Evolutionary conservation across 208 protist species (phyloP), one percentile per base, ranked within the genome.

Genomic region (Wallacemonas rigidus): DNA sequence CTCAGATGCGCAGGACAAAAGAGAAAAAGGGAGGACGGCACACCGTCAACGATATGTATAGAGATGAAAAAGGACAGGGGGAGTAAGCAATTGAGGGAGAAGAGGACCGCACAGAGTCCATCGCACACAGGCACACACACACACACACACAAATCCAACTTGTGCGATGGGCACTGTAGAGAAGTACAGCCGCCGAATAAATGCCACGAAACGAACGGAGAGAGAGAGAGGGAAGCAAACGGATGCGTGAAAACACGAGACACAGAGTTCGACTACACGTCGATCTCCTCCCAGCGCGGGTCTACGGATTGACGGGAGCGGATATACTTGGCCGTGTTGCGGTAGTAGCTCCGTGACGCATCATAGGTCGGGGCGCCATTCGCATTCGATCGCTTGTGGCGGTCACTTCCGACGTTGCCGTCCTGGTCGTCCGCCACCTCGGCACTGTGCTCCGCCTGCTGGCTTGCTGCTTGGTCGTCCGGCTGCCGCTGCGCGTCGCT

Each of bases 261-360:
- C 69, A 38, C 36, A 12, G 38, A n/a, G 6, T 14, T 55, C 1
- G 9, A 0, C 57, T 81, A 91, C 38, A 91, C 79, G 11, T 92
- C 86, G 80, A 95, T 88, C 38, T 87, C 85, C n/a, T 70, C 72
- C 87, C 87, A 95, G 11, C 81, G 77, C 58, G 80, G 74, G 65
- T 95, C 90, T 11, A 81, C 83, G 7, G 71, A 63, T 65, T 90
- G 79, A 8, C 90, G 74, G 0, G 83, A 84, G 58, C 84, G 79
- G 41, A 95, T 93, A 48, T 95, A 95, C 55, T 84, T 81, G 17
- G 80, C 83, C 57, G 86, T 93, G 72, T 92, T 93, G 14, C 86
- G 82, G 60, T 90, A 95, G 54, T 80, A 82, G 4, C 77, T 67
- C 11, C 79, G 77, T 2, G 81, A 71, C 3, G 60, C 71, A 12